These are phyloP conservation scores for Apiospora rasikravindrae DNA, from an alignment of 2,329 filamentous ascomycete species.

Conservation along the genomic window DNA sequence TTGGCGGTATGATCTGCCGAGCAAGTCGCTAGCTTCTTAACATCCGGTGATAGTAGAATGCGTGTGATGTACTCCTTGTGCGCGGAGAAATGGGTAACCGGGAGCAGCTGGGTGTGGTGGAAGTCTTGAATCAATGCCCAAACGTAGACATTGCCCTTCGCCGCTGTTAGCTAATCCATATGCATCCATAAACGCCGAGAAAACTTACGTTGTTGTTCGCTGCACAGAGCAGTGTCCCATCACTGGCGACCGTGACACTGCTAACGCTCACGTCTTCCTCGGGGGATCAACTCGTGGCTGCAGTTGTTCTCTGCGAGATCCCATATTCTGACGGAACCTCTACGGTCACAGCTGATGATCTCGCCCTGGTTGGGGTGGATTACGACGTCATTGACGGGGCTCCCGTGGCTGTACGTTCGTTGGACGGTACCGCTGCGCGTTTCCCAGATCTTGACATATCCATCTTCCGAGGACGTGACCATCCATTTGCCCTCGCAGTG, in stretches of 20 bases:
- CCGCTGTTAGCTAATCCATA: constrained; percentile 17
- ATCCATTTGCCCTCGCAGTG: constrained; percentile 99
- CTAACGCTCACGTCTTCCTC: constrained; percentile 94
- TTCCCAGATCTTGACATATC: constrained; percentile 97
- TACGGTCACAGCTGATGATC: constrained; percentile 93
- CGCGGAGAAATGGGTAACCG: constrained; percentile 86
- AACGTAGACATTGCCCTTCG: constrained; percentile 92
- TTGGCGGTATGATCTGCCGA: constrained; percentile 92
- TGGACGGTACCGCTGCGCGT: constrained; percentile 85
- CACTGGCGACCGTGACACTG: constrained; percentile 93
- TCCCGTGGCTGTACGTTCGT: constrained; percentile 89
- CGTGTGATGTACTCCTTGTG: constrained; percentile 94
- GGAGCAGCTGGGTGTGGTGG: constrained; percentile 82
- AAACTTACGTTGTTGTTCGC: constrained; percentile 81
- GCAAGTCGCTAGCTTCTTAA: constrained; percentile 92
- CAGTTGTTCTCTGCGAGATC: constrained; percentile 97
- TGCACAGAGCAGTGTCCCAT: constrained; percentile 90
- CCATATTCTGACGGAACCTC: constrained; percentile 93
- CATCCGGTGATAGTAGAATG: constrained; percentile 88
- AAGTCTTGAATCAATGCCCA: constrained; percentile 89
- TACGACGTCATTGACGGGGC: constrained; percentile 95
- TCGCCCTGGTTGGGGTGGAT: constrained; percentile 99
- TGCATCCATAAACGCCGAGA: not conserved
- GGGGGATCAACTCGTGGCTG: constrained; percentile 92
- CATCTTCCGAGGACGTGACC: constrained; percentile 96